Evolutionary conservation across 805 yeast species (phyloP).

Genomic region (Metschnikowia continentalis): DNA sequence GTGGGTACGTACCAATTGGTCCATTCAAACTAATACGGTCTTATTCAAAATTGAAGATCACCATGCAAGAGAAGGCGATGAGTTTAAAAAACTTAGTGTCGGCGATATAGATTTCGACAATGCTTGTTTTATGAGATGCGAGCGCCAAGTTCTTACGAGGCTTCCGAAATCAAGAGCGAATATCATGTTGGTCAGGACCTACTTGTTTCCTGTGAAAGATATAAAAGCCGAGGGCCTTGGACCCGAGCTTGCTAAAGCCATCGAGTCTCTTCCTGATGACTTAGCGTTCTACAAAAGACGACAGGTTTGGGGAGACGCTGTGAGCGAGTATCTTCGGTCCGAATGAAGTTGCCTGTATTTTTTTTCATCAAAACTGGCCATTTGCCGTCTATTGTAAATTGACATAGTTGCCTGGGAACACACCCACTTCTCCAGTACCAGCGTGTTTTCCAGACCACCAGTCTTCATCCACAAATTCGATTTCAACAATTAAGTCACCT

Average conservation of each 20-base stretch:
- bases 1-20: slow-evolving; percentile 68
- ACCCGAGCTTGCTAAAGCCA: slow-evolving; percentile 27
- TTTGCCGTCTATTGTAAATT: slow-evolving; percentile 15
- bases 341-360: background rate
- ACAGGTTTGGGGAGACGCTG: slow-evolving; percentile 37
- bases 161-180: slow-evolving; percentile 33
- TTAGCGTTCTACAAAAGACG: slow-evolving; percentile 35
- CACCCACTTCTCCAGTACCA: slow-evolving; percentile 66
- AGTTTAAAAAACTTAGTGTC: slow-evolving; percentile 30
- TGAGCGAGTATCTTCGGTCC: slow-evolving; percentile 25
- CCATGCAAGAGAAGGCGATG: slow-evolving; percentile 37
- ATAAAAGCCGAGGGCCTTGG: slow-evolving; percentile 33
- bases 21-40: slow-evolving; percentile 56
- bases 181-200: slow-evolving; percentile 36
- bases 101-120: slow-evolving; percentile 34
- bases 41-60: slow-evolving; percentile 44
- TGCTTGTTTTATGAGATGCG: slow-evolving; percentile 32
- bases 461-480: slow-evolving; percentile 87
- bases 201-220: slow-evolving; percentile 27
- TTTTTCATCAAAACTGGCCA: too few relatives aligned
- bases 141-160: slow-evolving; percentile 35
- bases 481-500: slow-evolving; percentile 75
- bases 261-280: slow-evolving; percentile 37
- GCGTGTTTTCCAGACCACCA: slow-evolving; percentile 91
- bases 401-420: slow-evolving; percentile 92